Conservation (phyloP, 148 eudicot genomes). For the Rhododendron kiyosumense region DNA sequence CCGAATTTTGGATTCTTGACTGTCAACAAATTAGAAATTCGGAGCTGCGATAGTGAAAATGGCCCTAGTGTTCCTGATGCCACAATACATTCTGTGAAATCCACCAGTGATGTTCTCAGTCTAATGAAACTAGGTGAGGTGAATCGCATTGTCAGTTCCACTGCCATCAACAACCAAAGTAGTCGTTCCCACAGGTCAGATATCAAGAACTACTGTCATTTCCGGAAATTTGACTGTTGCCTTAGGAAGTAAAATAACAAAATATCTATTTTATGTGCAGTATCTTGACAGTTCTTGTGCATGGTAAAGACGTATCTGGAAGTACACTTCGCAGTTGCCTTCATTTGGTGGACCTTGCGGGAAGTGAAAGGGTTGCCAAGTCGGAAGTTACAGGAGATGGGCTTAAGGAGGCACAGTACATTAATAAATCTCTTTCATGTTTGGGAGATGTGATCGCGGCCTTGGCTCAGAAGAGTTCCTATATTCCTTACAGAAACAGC, state of each 20-base stretch:
- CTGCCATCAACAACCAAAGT: constrained; percentile 41
- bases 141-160: constrained; percentile 40
- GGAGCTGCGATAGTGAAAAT: constrained; percentile 31
- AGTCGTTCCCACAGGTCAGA: constrained; percentile 67
- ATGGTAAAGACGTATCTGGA: constrained; percentile 76
- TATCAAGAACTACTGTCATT: background rate
- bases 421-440: constrained; percentile 75
- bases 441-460: constrained; percentile 83
- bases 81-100: constrained; percentile 46
- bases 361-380: constrained; percentile 53
- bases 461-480: constrained; percentile 72
- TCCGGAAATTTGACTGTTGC: background rate
- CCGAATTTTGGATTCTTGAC: constrained; percentile 21
- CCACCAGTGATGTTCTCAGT: constrained; percentile 48
- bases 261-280: constrained; percentile 27
- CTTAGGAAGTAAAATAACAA: background rate
- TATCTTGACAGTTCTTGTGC: constrained; percentile 64
- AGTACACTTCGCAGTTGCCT: constrained; percentile 56
- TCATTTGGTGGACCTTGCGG: constrained; percentile 89
- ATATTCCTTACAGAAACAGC: constrained; percentile 72
- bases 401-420: constrained; percentile 45
- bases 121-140: constrained; percentile 60
- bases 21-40: constrained; percentile 35
- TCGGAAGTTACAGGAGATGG: constrained; percentile 53
- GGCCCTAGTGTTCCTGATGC: constrained; percentile 49